These are phyloP conservation scores for Cicer judaicum DNA, from an alignment of 306 rosid species.

Conservation along the genomic window DNA sequence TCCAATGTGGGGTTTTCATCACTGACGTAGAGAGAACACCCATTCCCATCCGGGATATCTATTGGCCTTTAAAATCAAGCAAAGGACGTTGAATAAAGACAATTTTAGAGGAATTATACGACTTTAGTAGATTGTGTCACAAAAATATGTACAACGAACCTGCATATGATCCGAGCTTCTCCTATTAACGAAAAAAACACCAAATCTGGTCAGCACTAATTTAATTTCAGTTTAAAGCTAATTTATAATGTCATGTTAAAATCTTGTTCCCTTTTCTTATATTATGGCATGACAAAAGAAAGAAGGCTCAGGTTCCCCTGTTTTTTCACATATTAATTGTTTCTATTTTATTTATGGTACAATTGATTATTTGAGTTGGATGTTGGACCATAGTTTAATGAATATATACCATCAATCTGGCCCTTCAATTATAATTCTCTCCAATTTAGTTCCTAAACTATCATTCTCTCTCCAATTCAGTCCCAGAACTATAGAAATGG, in stretches of 20 bases:
- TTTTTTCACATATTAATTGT: no score
- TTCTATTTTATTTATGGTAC: no score
- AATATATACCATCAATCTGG: no score
- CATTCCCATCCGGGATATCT: slow-evolving; percentile 48
- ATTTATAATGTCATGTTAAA: not conserved
- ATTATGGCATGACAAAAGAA: no score
- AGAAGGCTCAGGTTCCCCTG: no score
- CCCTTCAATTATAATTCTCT: no score
- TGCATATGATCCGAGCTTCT: slow-evolving; percentile 62
- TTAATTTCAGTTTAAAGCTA: not conserved
- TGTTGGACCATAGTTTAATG: no score
- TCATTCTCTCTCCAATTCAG: no score
- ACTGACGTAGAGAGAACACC: slow-evolving; percentile 48
- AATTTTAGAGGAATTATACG: not conserved
- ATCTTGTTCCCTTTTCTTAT: not conserved
- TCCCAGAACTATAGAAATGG: no score
- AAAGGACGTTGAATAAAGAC: not conserved
- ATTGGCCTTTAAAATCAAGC: slow-evolving; percentile 54
- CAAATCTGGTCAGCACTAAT: slow-evolving; percentile 18
- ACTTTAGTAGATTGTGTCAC: not conserved
- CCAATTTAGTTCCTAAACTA: no score
- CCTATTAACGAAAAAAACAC: slow-evolving; percentile 51
- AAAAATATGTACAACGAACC: slow-evolving; percentile 46
- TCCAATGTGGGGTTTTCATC: slow-evolving; percentile 48
- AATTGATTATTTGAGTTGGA: no score